Evolutionary conservation across 805 yeast species (phyloP).

Genomic region (Teunomyces aglyptinius): DNA sequence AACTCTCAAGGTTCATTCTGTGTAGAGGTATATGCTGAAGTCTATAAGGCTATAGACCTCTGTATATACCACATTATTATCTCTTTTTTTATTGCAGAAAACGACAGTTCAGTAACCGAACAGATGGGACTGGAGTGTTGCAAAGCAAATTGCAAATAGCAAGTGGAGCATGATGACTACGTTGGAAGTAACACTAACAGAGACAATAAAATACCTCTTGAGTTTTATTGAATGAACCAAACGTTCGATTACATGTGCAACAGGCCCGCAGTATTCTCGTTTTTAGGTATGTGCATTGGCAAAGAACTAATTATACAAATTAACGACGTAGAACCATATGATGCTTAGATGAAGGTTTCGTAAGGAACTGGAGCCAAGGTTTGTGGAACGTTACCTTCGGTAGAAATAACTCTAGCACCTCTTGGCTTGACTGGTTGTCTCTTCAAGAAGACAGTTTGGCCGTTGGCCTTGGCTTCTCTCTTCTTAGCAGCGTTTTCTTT

Average conservation of each 20-base stretch:
- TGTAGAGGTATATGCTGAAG: slow-evolving; percentile 3
- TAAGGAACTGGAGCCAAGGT: slow-evolving; percentile 98
- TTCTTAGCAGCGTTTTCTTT: slow-evolving; percentile 92
- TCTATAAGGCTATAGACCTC: not conserved
- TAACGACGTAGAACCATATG: slow-evolving; percentile 4
- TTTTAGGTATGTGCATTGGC: slow-evolving; percentile 4
- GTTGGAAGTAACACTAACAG: slow-evolving; percentile 3
- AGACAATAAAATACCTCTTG: slow-evolving; percentile 6
- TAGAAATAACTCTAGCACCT: slow-evolving; percentile 79
- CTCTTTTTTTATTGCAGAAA: not conserved
- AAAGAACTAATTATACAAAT: slow-evolving; percentile 5
- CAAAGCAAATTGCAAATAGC: not conserved
- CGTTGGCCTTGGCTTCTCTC: slow-evolving; percentile 92
- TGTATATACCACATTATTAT: not conserved
- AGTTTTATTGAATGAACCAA: slow-evolving; percentile 5
- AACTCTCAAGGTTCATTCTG: slow-evolving; percentile 1
- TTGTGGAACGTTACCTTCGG: slow-evolving; percentile 85
- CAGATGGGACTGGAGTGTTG: not conserved
- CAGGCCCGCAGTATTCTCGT: not conserved
- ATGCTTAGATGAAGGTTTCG: slow-evolving; percentile 93
- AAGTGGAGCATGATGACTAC: slow-evolving; percentile 8
- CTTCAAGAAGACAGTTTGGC: slow-evolving; percentile 88
- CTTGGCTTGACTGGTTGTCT: slow-evolving; percentile 99
- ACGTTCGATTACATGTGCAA: slow-evolving; percentile 10
- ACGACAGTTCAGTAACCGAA: not conserved